Evolutionary conservation across 2,329 filamentous ascomycete species (phyloP).

Genomic region (Scedosporium boydii): DNA sequence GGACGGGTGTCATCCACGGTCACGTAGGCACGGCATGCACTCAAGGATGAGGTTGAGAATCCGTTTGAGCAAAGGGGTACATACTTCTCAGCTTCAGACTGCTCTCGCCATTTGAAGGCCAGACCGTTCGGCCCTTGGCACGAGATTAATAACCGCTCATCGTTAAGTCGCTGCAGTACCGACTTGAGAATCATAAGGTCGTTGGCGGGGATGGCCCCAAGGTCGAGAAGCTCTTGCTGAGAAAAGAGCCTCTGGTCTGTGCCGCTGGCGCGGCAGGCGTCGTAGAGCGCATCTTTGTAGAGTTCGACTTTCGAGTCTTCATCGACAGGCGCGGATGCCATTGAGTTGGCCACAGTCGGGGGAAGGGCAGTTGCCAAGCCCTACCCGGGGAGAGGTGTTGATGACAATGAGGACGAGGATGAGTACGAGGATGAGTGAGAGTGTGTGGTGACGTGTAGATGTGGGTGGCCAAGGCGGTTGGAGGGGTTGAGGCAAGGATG

Average conservation of each 20-base stretch:
- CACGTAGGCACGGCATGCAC: no score
- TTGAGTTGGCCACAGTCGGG: conserved; percentile 1
- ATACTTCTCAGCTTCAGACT: conserved; percentile 54
- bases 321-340: conserved; percentile 9
- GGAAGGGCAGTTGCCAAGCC: neutral
- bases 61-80: conserved; percentile 10
- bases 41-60: neutral
- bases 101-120: conserved; percentile 49
- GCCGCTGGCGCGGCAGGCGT: conserved; percentile 40
- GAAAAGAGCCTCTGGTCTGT: conserved; percentile 41
- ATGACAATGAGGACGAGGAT: neutral
- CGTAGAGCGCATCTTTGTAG: conserved; percentile 48
- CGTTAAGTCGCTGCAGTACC: conserved; percentile 47
- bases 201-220: conserved; percentile 47
- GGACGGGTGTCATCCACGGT: neutral
- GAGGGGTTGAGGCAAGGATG: neutral
- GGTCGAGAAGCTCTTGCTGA: conserved; percentile 47
- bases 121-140: conserved; percentile 33
- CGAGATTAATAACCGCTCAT: conserved; percentile 50
- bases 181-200: conserved; percentile 44
- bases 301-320: conserved; percentile 33
- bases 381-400: neutral
- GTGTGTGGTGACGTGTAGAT: neutral
- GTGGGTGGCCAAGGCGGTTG: neutral
- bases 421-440: neutral